Conservation (phyloP, 179 eudicot genomes). For the Heliamphora pulchella region DNA sequence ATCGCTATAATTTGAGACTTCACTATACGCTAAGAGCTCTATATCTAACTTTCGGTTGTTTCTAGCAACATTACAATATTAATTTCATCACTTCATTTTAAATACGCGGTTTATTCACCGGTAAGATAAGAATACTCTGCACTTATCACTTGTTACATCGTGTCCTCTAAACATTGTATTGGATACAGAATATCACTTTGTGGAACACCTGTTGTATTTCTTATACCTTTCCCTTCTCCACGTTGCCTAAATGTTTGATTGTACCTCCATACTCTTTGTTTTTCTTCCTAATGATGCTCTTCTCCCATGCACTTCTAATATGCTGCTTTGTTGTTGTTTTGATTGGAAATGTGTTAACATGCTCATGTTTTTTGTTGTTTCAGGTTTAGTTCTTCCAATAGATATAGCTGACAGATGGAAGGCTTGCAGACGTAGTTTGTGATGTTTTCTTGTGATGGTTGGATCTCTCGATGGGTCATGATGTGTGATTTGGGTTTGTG, state of each 20-base stretch:
- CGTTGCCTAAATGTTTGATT: not conserved
- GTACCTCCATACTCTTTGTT: not conserved
- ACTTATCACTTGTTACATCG: not conserved
- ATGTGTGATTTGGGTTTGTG: conserved; percentile 17
- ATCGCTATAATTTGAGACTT: too few relatives aligned
- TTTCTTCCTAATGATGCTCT: not conserved
- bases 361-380: not conserved
- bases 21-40: not conserved
- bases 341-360: not conserved
- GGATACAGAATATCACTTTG: not conserved
- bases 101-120: not conserved
- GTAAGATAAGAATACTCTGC: not conserved
- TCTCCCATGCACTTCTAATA: not conserved
- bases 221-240: not conserved
- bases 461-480: conserved; percentile 5
- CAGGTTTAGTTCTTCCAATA: not conserved
- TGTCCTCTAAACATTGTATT: not conserved
- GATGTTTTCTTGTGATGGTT: not conserved
- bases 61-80: not conserved
- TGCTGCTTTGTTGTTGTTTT: not conserved
- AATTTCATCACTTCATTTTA: not conserved
- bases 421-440: conserved; percentile 16
- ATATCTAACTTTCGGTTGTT: not conserved
- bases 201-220: not conserved
- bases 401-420: conserved; percentile 7